These are phyloP conservation scores for Dryadomyces sulphureus DNA, from an alignment of 2,329 filamentous ascomycete species.

Conservation along the genomic window DNA sequence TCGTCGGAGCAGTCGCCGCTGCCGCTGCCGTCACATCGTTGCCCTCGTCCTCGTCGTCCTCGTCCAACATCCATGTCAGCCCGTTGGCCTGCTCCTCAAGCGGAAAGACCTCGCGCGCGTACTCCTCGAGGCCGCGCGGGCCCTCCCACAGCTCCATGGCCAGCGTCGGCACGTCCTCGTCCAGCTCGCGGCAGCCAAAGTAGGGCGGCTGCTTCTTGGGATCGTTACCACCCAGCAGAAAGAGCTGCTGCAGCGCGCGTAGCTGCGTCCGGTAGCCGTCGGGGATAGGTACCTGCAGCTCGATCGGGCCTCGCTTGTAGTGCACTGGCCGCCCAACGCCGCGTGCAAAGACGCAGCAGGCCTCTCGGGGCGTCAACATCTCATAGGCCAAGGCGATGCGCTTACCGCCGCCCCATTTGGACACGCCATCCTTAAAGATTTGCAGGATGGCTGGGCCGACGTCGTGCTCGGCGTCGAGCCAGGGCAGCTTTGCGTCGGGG, in stretches of 20 bases:
- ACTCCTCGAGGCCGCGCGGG: conserved; percentile 80
- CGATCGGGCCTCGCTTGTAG: conserved; percentile 67
- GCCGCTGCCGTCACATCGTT: too few relatives aligned
- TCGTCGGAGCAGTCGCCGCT: too few relatives aligned
- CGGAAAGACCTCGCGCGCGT: conserved; percentile 84
- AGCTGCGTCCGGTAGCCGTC: conserved; percentile 81
- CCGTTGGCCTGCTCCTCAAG: conserved; percentile 92
- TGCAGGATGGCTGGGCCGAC: conserved; percentile 84
- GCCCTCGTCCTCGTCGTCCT: conserved; percentile 16
- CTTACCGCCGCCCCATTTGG: conserved; percentile 60
- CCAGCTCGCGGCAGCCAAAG: conserved; percentile 42
- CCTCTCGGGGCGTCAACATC: conserved; percentile 69
- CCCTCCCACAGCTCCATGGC: conserved; percentile 83
- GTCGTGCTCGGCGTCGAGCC: conserved; percentile 93
- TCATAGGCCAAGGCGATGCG: conserved; percentile 84
- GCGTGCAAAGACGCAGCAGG: conserved; percentile 63
- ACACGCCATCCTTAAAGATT: conserved; percentile 83
- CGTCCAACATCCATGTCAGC: conserved; percentile 73
- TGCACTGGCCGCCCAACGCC: conserved; percentile 64
- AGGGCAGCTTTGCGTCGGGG: conserved; percentile 75
- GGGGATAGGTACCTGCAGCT: conserved; percentile 75
- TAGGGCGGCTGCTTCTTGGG: conserved; percentile 45
- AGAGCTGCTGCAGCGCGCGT: conserved; percentile 49
- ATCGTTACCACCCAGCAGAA: conserved; percentile 34
- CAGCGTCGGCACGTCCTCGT: conserved; percentile 53